Conservation (phyloP, 768 basidiomycete species). For the Leccinum disarticulatum region DNA sequence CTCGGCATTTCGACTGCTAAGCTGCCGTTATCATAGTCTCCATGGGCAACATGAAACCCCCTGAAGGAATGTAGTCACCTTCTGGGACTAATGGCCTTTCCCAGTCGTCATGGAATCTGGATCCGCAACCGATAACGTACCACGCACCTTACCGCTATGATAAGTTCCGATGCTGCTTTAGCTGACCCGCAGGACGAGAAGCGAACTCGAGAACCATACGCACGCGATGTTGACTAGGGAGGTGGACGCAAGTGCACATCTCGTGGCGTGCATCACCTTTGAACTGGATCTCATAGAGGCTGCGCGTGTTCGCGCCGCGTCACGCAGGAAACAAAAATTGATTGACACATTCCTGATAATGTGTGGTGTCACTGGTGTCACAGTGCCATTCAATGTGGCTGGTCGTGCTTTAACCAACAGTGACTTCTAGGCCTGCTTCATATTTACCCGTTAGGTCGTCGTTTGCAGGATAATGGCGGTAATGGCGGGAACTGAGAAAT, state of each 20-base stretch:
- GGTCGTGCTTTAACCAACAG: too few relatives aligned
- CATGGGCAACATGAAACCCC: too few relatives aligned
- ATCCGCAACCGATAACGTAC: too few relatives aligned
- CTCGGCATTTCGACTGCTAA: background rate
- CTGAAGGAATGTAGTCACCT: too few relatives aligned
- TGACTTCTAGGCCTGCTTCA: too few relatives aligned
- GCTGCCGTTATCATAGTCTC: background rate
- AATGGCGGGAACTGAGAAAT: background rate
- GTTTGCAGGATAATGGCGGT: background rate
- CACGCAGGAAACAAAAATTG: slow-evolving; percentile 54
- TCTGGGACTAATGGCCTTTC: too few relatives aligned
- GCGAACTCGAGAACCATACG: background rate
- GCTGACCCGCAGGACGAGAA: slow-evolving; percentile 13
- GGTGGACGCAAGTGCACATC: slow-evolving; percentile 61
- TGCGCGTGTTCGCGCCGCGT: slow-evolving; percentile 36
- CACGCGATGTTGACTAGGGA: slow-evolving; percentile 40
- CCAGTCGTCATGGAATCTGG: too few relatives aligned
- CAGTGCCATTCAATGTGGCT: too few relatives aligned
- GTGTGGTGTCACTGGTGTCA: slow-evolving; percentile 45
- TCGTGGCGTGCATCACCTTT: slow-evolving; percentile 44
- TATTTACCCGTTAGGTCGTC: too few relatives aligned
- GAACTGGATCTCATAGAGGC: slow-evolving; percentile 54
- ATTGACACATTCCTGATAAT: slow-evolving; percentile 67
- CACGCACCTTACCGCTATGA: too few relatives aligned
- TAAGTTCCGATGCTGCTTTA: background rate